These are phyloP conservation scores for Coniella vitis DNA, from an alignment of 2,329 filamentous ascomycete genomes.

Conservation along the genomic window DNA sequence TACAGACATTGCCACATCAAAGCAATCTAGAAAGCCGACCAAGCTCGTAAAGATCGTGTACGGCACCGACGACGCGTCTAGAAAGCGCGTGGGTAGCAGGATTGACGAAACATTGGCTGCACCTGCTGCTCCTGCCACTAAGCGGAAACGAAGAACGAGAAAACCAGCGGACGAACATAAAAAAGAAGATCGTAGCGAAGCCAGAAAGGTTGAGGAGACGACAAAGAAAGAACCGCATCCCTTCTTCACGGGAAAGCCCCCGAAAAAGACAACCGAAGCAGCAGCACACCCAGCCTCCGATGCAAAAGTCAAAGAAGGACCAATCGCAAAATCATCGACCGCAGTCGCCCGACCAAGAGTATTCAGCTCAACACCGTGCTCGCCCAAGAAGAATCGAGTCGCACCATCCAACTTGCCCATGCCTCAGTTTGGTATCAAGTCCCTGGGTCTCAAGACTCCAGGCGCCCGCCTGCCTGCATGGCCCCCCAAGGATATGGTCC, in stretches of 20 bases:
- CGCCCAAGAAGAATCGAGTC: constrained; percentile 36
- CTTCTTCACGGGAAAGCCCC: constrained; percentile 56
- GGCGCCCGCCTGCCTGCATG: constrained; percentile 63
- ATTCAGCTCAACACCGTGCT: constrained; percentile 48
- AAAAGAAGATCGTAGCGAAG: constrained; percentile 24
- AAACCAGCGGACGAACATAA: constrained; percentile 14
- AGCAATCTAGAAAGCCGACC: constrained; percentile 30
- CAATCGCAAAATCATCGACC: constrained; percentile 22
- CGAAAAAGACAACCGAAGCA: constrained; percentile 23
- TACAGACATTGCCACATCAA: constrained; percentile 23
- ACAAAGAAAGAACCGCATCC: constrained; percentile 42
- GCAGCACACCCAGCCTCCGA: background rate
- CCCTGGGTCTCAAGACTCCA: constrained; percentile 50
- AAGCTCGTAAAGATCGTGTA: constrained; percentile 54
- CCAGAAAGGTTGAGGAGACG: constrained; percentile 21
- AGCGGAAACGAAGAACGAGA: constrained; percentile 15
- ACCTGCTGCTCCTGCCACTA: constrained; percentile 11
- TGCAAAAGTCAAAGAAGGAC: constrained; percentile 16
- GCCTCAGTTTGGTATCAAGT: constrained; percentile 38
- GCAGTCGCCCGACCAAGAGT: constrained; percentile 28
- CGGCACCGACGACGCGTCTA: constrained; percentile 38
- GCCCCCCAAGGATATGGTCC: constrained; percentile 58
- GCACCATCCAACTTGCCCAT: constrained; percentile 25
- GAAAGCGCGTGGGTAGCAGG: constrained; percentile 45
- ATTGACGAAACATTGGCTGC: constrained; percentile 56